Base-by-base conservation (phyloP, 768 basidiomycete species). In the Boletus speciosus region DNA sequence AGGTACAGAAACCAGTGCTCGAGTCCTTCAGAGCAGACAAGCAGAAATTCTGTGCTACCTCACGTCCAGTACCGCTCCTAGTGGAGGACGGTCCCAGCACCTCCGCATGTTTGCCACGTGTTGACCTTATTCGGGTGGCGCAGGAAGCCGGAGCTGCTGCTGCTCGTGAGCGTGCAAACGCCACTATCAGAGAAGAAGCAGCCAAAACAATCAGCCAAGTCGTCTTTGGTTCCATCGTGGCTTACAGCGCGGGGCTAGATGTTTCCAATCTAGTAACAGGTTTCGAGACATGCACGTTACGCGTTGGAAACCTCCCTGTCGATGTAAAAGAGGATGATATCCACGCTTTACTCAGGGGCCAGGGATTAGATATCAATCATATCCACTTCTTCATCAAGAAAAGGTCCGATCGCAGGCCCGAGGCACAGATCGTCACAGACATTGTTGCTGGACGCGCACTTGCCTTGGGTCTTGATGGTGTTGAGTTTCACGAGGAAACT, bases 231-330 rank as follows among this genome's bases (percentile, higher is more conserved):
- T 76, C 74, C 41, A 67, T 83, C 39, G 76, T 80, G 19, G 79
- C 79, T 3, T 83, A 72, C 39, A 71, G 71, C 29, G 76, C 80
- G 3, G 83, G 83, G 6, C 62, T 81, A 35, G 67, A 75, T n/a
- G 68, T 85, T 37, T 66, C 66, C 37, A 62, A 70, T 32, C 56
- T 82, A 31, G 63, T 80, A 27, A 71, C 77, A 16, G 81, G 80
- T 5, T 83, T 81, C 56, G 80, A 85, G 39, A 74, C 78, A 6
- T 80, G 78, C 59, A 72, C 72, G 10, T 63, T 85, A 25, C 74
- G 64, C 2, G 66, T 85, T 43, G 71, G 67, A 47, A 76, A 77
- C 51, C 68, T 85, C 29, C 79, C 82, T 0, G 42, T 52, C 21
- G 66, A 78, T 35, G 71, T 72, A 3, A 74, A 65, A 40, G 62